Conservation (phyloP, 169 alveolate species). For the Cryptosporidium ryanae region DNA sequence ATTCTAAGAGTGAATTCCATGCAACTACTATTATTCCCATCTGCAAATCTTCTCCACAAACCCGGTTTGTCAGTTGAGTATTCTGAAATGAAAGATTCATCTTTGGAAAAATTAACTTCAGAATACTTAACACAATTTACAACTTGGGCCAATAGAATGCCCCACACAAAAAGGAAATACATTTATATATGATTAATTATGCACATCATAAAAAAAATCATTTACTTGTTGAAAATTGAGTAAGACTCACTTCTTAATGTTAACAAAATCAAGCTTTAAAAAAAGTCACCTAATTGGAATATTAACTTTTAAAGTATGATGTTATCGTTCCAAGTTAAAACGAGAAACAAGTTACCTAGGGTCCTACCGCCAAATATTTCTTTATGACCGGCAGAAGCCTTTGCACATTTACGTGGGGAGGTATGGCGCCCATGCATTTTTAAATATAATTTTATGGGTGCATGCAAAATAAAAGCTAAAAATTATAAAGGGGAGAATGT, state of each 20-base stretch:
- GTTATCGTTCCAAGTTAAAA: too few species aligned
- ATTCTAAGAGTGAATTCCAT: constrained; percentile 52
- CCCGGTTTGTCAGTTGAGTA: constrained; percentile 23
- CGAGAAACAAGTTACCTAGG: too few species aligned
- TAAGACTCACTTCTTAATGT: too few species aligned
- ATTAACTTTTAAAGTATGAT: too few species aligned
- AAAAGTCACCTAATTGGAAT: too few species aligned
- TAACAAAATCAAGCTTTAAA: too few species aligned
- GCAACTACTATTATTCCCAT: constrained; percentile 24
- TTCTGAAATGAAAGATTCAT: constrained; percentile 12
- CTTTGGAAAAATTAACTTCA: not conserved
- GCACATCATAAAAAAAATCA: not conserved
- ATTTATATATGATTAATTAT: not conserved
- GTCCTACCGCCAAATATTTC: too few species aligned
- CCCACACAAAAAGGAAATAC: not conserved
- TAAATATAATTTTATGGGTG: not conserved
- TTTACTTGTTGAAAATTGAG: too few species aligned
- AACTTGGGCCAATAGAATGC: not conserved
- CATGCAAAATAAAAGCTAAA: constrained; percentile 4
- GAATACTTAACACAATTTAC: constrained; percentile 12
- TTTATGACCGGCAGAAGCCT: too few species aligned
- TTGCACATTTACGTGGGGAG: constrained; percentile 28
- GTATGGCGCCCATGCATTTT: constrained; percentile 44
- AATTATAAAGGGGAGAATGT: not conserved
- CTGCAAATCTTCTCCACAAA: constrained; percentile 52